Conservation (phyloP, 2,329 filamentous ascomycete species). For the Phialemonium atrogriseum region DNA sequence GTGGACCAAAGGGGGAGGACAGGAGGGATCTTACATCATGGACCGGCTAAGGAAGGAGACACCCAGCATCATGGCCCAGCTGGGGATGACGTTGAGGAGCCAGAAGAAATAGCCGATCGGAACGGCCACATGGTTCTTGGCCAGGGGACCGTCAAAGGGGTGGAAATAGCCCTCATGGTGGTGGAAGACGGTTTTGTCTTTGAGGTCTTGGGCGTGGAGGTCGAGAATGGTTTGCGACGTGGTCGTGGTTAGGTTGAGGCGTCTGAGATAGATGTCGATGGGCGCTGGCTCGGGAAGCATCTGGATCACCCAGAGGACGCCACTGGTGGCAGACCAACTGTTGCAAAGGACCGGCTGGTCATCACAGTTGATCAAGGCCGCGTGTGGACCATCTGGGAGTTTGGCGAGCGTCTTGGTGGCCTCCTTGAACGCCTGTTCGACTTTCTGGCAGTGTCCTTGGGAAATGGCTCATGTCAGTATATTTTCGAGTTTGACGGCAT, state of each 20-base stretch:
- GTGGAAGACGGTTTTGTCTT: conserved; percentile 28
- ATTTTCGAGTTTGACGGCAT: neutral
- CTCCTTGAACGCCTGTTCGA: conserved; percentile 60
- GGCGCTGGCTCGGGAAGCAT: conserved; percentile 56
- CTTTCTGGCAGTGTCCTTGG: conserved; percentile 53
- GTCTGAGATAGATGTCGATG: conserved; percentile 55
- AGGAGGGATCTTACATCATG: conserved; percentile 57
- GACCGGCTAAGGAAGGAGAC: conserved; percentile 65
- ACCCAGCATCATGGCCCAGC: conserved; percentile 72
- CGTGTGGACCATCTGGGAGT: conserved; percentile 54
- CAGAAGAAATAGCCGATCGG: conserved; percentile 62
- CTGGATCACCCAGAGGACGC: conserved; percentile 59
- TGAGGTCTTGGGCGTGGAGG: conserved; percentile 48
- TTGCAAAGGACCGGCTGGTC: conserved; percentile 68
- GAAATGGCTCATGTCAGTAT: conserved; percentile 10
- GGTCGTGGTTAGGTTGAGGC: conserved; percentile 61
- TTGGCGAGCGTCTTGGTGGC: conserved; percentile 55
- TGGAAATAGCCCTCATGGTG: conserved; percentile 61
- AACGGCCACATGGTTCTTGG: conserved; percentile 51
- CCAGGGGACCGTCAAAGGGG: conserved; percentile 62
- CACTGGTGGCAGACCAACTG: conserved; percentile 58
- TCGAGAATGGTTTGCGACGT: conserved; percentile 55
- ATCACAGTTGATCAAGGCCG: conserved; percentile 67
- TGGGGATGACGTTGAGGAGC: conserved; percentile 56
- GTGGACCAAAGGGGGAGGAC: conserved; percentile 4